Percentiles rank a stretch among this genome's conserved stretches.
These are phyloP conservation scores for Suillus spraguei DNA, from an alignment of 768 basidiomycete species.

Conservation along the genomic window DNA sequence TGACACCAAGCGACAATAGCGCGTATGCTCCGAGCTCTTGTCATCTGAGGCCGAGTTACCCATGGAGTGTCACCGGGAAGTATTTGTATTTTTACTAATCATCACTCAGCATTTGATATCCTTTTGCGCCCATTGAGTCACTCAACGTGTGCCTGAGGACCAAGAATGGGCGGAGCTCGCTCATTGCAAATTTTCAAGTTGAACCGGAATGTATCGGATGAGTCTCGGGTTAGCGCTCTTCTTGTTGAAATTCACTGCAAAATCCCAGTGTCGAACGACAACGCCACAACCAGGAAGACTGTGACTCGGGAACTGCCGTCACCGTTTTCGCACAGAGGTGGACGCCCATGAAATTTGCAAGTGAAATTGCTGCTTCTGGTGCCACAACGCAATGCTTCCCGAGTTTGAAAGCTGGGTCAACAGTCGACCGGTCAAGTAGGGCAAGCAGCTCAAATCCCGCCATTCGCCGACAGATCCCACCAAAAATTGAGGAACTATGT, in stretches of 20 bases:
- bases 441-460: constrained; percentile 55
- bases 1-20: background rate
- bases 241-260: background rate
- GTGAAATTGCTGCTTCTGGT: constrained; percentile 38
- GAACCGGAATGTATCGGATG: background rate
- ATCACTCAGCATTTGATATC: background rate
- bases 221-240: background rate
- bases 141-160: background rate
- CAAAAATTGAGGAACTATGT: constrained; percentile 80
- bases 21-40: background rate
- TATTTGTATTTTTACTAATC: background rate
- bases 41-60: background rate
- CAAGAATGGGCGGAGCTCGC: background rate
- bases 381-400: constrained; percentile 21
- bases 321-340: constrained; percentile 27
- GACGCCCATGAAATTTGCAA: constrained; percentile 53
- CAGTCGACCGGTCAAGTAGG: constrained; percentile 80
- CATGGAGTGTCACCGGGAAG: background rate
- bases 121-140: background rate
- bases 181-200: background rate
- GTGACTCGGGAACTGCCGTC: background rate
- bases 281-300: background rate
- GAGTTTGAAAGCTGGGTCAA: constrained; percentile 67
- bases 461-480: constrained; percentile 76
- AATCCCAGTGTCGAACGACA: background rate